Percentiles rank a stretch among this genome's conserved stretches.
phyloP scores from a whole-genome alignment of 164 flowering plant species.

The Vitis labrusca region DNA sequence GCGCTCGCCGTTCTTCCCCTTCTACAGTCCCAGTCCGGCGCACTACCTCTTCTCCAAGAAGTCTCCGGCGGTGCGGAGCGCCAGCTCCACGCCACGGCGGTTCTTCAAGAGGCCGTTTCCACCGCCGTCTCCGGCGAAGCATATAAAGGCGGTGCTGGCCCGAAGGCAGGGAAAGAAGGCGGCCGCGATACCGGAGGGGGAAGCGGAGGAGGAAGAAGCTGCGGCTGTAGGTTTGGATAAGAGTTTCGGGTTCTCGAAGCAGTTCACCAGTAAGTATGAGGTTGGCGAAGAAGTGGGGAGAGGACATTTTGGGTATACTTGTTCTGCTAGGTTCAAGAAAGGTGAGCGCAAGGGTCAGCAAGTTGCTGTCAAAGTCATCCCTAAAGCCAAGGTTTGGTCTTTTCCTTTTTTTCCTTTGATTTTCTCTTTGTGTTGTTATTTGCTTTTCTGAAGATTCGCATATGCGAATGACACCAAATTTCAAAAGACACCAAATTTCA shows the following conservation, averaged over 20 bases:
- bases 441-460: too few species aligned
- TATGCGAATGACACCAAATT: too few species aligned
- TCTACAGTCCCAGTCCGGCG: conserved; percentile 60
- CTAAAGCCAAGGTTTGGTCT: conserved; percentile 51
- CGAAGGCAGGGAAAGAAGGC: conserved; percentile 37
- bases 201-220: conserved; percentile 28
- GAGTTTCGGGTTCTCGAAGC: conserved; percentile 62
- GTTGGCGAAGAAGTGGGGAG: conserved; percentile 65
- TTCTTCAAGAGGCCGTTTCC: conserved; percentile 44
- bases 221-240: conserved; percentile 41
- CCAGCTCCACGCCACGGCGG: conserved; percentile 39
- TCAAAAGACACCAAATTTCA: too few species aligned
- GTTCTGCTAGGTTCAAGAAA: conserved; percentile 52
- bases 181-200: conserved; percentile 32
- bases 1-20: conserved; percentile 44
- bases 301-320: conserved; percentile 79
- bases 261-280: conserved; percentile 45
- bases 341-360: conserved; percentile 57
- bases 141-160: conserved; percentile 43
- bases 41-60: conserved; percentile 27
- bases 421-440: not conserved
- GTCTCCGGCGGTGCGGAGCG: conserved; percentile 24
- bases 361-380: conserved; percentile 69
- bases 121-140: conserved; percentile 75
- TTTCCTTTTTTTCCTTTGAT: not conserved